These are phyloP conservation scores for Podospora tetraspora DNA, from an alignment of 495 filamentous ascomycete species.

Conservation along the genomic window DNA sequence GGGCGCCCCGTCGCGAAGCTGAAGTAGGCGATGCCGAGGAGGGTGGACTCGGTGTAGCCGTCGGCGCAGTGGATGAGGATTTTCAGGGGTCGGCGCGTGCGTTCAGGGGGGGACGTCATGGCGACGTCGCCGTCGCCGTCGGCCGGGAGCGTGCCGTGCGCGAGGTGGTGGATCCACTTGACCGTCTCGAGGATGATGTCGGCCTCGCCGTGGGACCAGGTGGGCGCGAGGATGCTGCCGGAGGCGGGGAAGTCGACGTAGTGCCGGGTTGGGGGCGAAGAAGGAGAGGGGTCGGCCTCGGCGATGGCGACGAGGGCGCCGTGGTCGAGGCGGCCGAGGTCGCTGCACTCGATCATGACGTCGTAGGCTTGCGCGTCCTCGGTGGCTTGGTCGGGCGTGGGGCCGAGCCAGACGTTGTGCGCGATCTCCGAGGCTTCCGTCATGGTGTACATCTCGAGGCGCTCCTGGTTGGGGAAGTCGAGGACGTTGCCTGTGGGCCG, in stretches of 20 bases:
- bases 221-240: constrained; percentile 78
- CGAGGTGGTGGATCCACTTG: constrained; percentile 80
- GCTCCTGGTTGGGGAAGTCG: constrained; percentile 88
- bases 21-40: constrained; percentile 82
- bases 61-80: constrained; percentile 90
- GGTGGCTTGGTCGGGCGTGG: constrained; percentile 64
- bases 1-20: constrained; percentile 83
- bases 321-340: constrained; percentile 64
- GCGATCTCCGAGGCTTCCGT: constrained; percentile 82
- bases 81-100: constrained; percentile 44
- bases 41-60: constrained; percentile 90
- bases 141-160: constrained; percentile 50
- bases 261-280: constrained; percentile 37
- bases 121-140: constrained; percentile 46
- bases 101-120: constrained; percentile 20
- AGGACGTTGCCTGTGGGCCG: constrained; percentile 70
- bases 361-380: constrained; percentile 52
- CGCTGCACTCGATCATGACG: constrained; percentile 78
- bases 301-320: constrained; percentile 46
- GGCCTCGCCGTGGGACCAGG: constrained; percentile 69
- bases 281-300: constrained; percentile 23
- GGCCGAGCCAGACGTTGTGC: constrained; percentile 83
- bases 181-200: constrained; percentile 80
- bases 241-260: constrained; percentile 87
- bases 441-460: constrained; percentile 90